Evolutionary conservation across 345 rosid species (phyloP).

Genomic region (Melastoma malabathricum): DNA sequence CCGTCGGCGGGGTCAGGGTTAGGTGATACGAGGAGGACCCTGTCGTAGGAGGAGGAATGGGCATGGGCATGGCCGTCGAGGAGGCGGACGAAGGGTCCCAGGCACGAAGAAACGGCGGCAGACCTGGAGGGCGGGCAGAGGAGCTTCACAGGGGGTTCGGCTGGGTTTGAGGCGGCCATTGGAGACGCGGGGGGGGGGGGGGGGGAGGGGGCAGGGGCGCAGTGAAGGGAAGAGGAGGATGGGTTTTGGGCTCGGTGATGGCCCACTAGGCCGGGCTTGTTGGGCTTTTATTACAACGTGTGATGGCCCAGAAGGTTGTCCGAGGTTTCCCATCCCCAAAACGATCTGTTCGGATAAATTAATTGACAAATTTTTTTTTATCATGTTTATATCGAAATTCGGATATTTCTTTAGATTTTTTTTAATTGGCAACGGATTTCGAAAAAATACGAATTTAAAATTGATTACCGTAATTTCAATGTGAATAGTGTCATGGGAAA

Average conservation of each 20-base stretch:
- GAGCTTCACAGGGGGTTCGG: conserved; percentile 14
- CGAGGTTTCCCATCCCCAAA: no score
- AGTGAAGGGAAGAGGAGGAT: no score
- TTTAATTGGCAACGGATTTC: conserved; percentile 2
- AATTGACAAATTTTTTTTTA: no score
- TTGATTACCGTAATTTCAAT: no score
- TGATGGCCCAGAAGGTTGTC: no score
- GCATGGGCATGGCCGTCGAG: conserved; percentile 16
- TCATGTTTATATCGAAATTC: background rate
- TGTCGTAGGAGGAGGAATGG: conserved; percentile 17
- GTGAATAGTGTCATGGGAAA: background rate
- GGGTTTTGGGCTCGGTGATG: no score
- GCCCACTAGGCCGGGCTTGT: no score
- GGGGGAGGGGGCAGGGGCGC: conserved; percentile 2
- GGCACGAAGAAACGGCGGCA: conserved; percentile 10
- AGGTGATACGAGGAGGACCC: conserved; percentile 17
- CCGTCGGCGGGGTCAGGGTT: background rate
- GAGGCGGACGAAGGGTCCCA: conserved; percentile 19
- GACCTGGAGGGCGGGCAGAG: conserved; percentile 26
- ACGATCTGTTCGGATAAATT: background rate
- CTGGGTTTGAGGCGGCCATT: background rate
- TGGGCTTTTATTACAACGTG: no score
- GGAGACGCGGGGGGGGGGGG: conserved; percentile 9
- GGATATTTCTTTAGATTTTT: no score
- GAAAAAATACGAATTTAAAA: background rate